Evolutionary conservation across 305 asterid species (phyloP).

Genomic region (Andrographis paniculata): DNA sequence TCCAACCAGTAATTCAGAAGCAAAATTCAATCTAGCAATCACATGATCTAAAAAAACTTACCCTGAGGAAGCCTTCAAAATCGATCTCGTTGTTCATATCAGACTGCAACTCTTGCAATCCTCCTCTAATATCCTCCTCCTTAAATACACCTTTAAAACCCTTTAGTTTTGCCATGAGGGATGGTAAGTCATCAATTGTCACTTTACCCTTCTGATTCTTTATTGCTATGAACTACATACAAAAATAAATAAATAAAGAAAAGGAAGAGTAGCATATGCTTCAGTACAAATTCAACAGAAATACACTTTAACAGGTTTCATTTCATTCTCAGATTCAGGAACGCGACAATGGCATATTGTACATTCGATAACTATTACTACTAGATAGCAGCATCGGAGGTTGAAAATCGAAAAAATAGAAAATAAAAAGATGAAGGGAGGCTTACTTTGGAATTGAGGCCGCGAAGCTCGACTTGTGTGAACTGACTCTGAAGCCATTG

Average conservation of each 20-base stretch:
- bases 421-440: background rate
- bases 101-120: slow-evolving; percentile 43
- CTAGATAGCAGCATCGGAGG: slow-evolving; percentile 13
- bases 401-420: background rate
- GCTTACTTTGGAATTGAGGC: slow-evolving; percentile 76
- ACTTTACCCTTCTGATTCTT: slow-evolving; percentile 76
- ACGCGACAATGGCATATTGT: background rate
- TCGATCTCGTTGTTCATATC: slow-evolving; percentile 58
- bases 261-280: slow-evolving; percentile 5
- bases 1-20: slow-evolving; percentile 2
- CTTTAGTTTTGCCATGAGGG: slow-evolving; percentile 61
- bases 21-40: slow-evolving; percentile 6
- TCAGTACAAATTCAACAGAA: slow-evolving; percentile 18
- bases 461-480: slow-evolving; percentile 90
- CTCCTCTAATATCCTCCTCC: slow-evolving; percentile 62
- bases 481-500: slow-evolving; percentile 98
- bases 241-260: too few species aligned
- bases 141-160: slow-evolving; percentile 39
- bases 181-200: slow-evolving; percentile 61
- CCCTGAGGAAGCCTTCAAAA: slow-evolving; percentile 94
- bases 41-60: slow-evolving; percentile 22
- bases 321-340: slow-evolving; percentile 17
- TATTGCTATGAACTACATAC: slow-evolving; percentile 48
- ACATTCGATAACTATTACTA: background rate
- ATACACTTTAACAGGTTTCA: slow-evolving; percentile 14